phyloP scores from a whole-genome alignment of 257 asterid species.

The Cinchona pubescens region DNA sequence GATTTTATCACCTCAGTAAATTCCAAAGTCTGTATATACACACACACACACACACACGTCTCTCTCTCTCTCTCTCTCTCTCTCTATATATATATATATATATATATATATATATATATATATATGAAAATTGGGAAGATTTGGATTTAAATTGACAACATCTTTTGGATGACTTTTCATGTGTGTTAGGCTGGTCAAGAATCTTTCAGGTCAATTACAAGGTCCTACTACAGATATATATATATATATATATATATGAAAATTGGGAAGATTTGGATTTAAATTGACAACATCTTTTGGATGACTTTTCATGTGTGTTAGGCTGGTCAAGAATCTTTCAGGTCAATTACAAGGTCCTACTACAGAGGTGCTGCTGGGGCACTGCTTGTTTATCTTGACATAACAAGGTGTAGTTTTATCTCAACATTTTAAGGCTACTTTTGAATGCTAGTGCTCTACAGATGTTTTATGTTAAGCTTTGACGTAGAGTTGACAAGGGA shows the following conservation, averaged over 20 bases:
- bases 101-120: no score
- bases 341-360: conserved; percentile 75
- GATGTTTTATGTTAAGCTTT: not conserved
- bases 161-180: conserved; percentile 2
- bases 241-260: no score
- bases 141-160: not conserved
- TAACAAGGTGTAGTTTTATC: conserved; percentile 53
- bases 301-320: conserved; percentile 18
- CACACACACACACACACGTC: no score
- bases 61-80: no score
- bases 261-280: not conserved
- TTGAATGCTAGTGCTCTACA: not conserved
- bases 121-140: not conserved
- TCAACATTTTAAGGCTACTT: not conserved
- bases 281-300: not conserved
- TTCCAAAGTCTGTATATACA: not conserved
- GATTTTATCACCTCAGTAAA: not conserved
- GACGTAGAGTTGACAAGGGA: not conserved
- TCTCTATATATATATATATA: no score
- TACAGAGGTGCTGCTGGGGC: conserved; percentile 93
- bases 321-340: conserved; percentile 89
- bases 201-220: conserved; percentile 70
- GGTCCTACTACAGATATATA: conserved; percentile 82
- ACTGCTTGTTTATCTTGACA: conserved; percentile 76
- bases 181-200: conserved; percentile 75